Base-by-base conservation (phyloP, 2,329 filamentous ascomycete genomes). In the Xylariaceae sp. region DNA sequence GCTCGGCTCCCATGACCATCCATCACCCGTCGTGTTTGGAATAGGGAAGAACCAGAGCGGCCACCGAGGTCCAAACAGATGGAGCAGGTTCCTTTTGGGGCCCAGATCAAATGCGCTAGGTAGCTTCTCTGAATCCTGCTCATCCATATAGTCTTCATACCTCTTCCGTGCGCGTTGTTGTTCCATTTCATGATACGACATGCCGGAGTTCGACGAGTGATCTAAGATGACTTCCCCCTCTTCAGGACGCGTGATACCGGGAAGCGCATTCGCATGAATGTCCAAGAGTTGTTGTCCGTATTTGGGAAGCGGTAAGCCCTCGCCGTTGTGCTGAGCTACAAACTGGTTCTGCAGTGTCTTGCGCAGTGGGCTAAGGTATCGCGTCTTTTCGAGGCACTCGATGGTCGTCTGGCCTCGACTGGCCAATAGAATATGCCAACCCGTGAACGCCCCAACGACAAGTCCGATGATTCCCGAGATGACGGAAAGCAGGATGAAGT, bases 61-160 rank as follows among this genome's bases (percentile, higher is more conserved):
- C 1, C 83, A 84, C 1, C 74, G 81, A 0, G 82, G 80, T 0
- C 94, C 94, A 57, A 99, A 90, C 2, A 99, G 78, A 65, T 96
- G 89, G 1, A 71, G 65, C 5, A 97, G 68, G 66, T 99, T 99
- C 39, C 79, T 80, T 50, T 80, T 83, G 79, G 86, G 86, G 51
- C 94, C 94, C 2, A 96, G 81, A 61, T 99, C 89, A 63, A 99
- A 99, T 2, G 91, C 94, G 64, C 94, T 91, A 1, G 94, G 94
- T 22, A 99, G 79, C 65, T 88, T 90, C 59, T 88, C 83, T 44
- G 85, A 89, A 68, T 96, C 91, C 65, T 90, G 80, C 66, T 97
- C 90, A 64, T 96, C 89, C 14, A 97, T 81, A 66, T 96, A 97
- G 47, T 81, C 80, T 55, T 83, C 77, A 61, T 83, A 81, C 35